Percentiles rank a stretch among this genome's conserved stretches.
Evolutionary conservation across 768 basidiomycete species (phyloP).

Genomic region (Russula sp.): DNA sequence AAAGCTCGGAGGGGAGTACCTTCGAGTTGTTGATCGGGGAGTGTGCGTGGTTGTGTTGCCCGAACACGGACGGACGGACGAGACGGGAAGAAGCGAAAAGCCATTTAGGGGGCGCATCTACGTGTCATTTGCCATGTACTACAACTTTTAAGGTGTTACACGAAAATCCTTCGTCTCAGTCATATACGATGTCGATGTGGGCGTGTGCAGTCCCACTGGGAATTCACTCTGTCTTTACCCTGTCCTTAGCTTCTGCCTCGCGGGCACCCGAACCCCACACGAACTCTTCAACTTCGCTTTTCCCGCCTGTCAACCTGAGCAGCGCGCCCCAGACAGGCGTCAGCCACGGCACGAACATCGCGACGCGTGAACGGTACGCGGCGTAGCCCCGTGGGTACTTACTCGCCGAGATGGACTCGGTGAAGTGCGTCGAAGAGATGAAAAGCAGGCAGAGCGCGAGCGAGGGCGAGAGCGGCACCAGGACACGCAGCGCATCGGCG

Average conservation of each 20-base stretch:
- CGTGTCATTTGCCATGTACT: conserved; percentile 1
- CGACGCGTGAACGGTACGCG: conserved; percentile 70
- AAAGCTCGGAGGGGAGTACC: not conserved
- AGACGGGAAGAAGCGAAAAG: not conserved
- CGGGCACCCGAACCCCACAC: conserved; percentile 34
- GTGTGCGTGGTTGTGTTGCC: not conserved
- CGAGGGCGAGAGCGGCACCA: conserved; percentile 45
- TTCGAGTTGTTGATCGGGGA: not conserved
- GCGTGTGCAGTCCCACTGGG: not conserved
- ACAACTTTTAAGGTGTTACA: not conserved
- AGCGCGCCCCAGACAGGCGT: conserved; percentile 40
- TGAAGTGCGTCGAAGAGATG: conserved; percentile 67
- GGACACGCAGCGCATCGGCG: conserved; percentile 24
- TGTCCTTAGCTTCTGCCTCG: conserved; percentile 23
- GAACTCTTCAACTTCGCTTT: conserved; percentile 32
- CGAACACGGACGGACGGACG: not conserved
- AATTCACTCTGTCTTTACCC: conserved; percentile 21
- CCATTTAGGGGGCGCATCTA: conserved; percentile 1
- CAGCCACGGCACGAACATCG: conserved; percentile 59
- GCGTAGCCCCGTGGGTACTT: conserved; percentile 71
- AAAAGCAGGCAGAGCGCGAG: conserved; percentile 64
- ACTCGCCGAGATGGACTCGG: conserved; percentile 66
- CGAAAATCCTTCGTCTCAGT: not conserved
- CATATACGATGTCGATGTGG: not conserved
- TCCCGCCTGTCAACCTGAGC: conserved; percentile 34